Percentiles rank a stretch among this genome's conserved stretches.
Conservation (phyloP, 306 rosid genomes). For the Nissolia schottii region DNA sequence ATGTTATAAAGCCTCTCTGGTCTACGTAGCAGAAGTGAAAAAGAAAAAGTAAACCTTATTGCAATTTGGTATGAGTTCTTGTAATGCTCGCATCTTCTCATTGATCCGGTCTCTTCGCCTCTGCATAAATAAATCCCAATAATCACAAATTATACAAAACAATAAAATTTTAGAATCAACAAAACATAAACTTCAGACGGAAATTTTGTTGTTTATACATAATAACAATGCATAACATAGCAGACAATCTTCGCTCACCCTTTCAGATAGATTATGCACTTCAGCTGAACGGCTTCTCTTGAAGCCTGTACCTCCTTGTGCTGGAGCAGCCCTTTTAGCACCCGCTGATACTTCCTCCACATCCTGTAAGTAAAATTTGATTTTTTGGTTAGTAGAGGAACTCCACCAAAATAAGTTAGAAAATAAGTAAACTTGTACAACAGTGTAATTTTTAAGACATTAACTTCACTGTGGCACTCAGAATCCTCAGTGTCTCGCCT, state of each 20-base stretch:
- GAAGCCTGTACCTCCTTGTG: constrained; percentile 41
- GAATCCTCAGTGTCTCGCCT: constrained; percentile 53
- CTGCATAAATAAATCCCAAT: constrained; percentile 38
- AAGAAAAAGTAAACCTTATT: constrained; percentile 53
- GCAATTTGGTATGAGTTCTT: constrained; percentile 93
- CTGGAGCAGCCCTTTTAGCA: constrained; percentile 37
- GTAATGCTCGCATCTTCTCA: constrained; percentile 86
- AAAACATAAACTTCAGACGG: background rate
- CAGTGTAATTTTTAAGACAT: constrained; percentile 16
- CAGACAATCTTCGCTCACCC: constrained; percentile 49
- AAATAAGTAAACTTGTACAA: background rate
- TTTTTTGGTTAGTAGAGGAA: constrained; percentile 4
- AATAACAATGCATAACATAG: background rate
- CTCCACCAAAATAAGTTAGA: background rate
- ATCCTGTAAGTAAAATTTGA: constrained; percentile 43
- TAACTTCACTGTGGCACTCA: constrained; percentile 75
- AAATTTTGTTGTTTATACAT: background rate
- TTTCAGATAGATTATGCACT: constrained; percentile 91
- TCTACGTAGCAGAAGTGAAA: constrained; percentile 1
- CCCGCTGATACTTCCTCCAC: constrained; percentile 64
- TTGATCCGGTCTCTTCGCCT: constrained; percentile 82
- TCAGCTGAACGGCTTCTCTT: constrained; percentile 84
- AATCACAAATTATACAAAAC: constrained; percentile 8
- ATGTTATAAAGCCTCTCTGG: background rate
- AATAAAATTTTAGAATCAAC: constrained; percentile 24